A percentile compares a stretch with the other conserved stretches of the same genome.
Evolutionary conservation across 1,139 yeast species (phyloP).

Genomic region (Suhomyces choctaworum): DNA sequence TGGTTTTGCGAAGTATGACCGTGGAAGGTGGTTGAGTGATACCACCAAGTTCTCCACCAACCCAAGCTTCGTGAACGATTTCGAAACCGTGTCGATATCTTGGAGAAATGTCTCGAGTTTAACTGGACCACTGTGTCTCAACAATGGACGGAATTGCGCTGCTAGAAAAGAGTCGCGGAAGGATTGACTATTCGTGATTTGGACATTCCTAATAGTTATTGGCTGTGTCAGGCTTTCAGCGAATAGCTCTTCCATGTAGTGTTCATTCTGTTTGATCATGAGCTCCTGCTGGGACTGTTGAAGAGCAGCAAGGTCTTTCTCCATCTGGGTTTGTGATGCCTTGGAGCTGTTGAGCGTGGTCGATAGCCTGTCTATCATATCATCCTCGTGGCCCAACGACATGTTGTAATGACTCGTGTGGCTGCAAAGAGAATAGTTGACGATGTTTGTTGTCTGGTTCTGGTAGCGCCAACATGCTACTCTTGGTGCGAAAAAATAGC

Average conservation of each 20-base stretch:
- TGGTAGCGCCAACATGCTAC: too few species aligned
- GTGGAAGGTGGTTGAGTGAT: slow-evolving; percentile 37
- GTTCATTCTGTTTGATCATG: slow-evolving; percentile 40
- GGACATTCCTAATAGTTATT: slow-evolving; percentile 47
- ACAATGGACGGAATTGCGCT: slow-evolving; percentile 56
- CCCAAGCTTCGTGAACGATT: slow-evolving; percentile 43
- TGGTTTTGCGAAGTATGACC: slow-evolving; percentile 20
- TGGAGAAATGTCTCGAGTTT: slow-evolving; percentile 40
- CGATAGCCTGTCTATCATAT: slow-evolving; percentile 29
- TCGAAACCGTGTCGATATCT: slow-evolving; percentile 44
- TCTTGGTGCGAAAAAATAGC: too few species aligned
- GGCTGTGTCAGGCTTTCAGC: slow-evolving; percentile 46
- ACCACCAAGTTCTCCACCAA: slow-evolving; percentile 48
- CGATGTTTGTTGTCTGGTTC: too few species aligned
- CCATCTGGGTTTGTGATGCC: slow-evolving; percentile 20
- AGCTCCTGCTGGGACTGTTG: slow-evolving; percentile 34
- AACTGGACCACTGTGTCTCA: slow-evolving; percentile 27
- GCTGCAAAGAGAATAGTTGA: too few species aligned
- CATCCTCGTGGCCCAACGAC: slow-evolving; percentile 30
- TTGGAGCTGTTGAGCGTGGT: slow-evolving; percentile 14
- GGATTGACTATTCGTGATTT: slow-evolving; percentile 53
- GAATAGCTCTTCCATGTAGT: slow-evolving; percentile 44
- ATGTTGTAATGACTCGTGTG: slow-evolving; percentile 10
- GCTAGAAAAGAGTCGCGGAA: slow-evolving; percentile 54
- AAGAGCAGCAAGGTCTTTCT: slow-evolving; percentile 31